phyloP scores from a whole-genome alignment of 108 stramenopile genomes.

The Nitzschia sp. region DNA sequence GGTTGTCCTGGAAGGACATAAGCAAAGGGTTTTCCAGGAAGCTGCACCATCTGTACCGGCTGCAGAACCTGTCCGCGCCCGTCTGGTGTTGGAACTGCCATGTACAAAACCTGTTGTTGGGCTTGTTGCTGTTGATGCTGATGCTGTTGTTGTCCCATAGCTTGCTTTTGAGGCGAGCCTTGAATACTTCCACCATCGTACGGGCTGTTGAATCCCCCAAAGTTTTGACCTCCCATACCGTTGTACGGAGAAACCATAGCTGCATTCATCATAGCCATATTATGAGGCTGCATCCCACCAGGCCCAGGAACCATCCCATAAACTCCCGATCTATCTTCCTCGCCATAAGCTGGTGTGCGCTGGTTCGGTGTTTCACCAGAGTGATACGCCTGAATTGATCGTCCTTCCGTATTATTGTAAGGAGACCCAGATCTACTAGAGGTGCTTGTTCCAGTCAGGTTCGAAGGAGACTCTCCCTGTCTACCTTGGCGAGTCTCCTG shows the following conservation, averaged over 20 bases:
- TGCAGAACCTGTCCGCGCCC: slow-evolving; percentile 87
- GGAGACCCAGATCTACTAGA: slow-evolving; percentile 62
- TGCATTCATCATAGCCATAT: neutral
- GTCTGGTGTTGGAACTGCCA: slow-evolving; percentile 88
- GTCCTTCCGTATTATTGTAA: slow-evolving; percentile 24
- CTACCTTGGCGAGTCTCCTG: slow-evolving; percentile 6
- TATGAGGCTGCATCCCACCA: neutral
- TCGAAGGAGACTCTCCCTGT: slow-evolving; percentile 34
- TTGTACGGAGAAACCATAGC: slow-evolving; percentile 20
- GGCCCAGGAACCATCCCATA: neutral
- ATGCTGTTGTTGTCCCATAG: neutral
- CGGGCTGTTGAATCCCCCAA: neutral
- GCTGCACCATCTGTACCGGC: slow-evolving; percentile 61
- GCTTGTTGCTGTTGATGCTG: slow-evolving; percentile 45
- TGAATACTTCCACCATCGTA: slow-evolving; percentile 12
- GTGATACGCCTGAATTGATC: slow-evolving; percentile 36
- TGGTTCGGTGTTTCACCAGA: slow-evolving; percentile 6
- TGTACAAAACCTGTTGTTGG: slow-evolving; percentile 81
- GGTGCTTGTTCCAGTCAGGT: slow-evolving; percentile 47
- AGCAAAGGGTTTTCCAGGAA: slow-evolving; percentile 49
- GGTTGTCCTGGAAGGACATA: slow-evolving; percentile 45
- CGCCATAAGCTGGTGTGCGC: neutral
- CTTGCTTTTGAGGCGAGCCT: slow-evolving; percentile 11
- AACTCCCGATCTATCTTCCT: neutral
- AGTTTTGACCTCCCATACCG: slow-evolving; percentile 8